Base-by-base conservation (phyloP, 495 filamentous ascomycete species). In the Xylaria scruposa region DNA sequence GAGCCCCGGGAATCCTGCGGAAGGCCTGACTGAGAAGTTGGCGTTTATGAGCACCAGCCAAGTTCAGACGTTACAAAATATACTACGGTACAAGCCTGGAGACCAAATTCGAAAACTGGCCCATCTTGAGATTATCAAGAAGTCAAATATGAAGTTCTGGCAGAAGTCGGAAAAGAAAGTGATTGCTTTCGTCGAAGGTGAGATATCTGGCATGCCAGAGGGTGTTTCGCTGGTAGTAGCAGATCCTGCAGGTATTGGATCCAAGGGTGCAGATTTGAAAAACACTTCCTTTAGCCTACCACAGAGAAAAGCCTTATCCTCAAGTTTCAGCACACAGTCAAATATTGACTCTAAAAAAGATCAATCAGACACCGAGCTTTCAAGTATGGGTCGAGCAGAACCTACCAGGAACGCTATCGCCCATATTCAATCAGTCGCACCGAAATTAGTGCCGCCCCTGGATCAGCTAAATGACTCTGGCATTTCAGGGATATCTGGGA, bases 141-240 rank as follows among this genome's bases (percentile, higher is more conserved):
- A 59, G 9, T 33, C 26, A 8, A 59, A 21, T 36, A 59, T 15
- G 24, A 59, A 36, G 26, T 59, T 59, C 36, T 59, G 54, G 54
- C 54, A 31, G 12, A 59, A 36, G 54, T 15, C 54, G 29, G 3
- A 21, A 19, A 29, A 36, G 17, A 26, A 33, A 36, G 15, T 31
- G 26, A 36, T 59, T 33, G 54, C 54, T 17, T 59, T 59, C 19
- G 31, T 59, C 3, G 54, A 59, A 59, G 54, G 54, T 13, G 54
- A 59, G 12, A 59, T n/a, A 3, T 29, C 54, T 4, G 15, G 8
- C 17, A 59, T 59, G 54, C 54, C 54, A n/a, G 46, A 49, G 17
- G 46, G 46, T 15, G 19, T 49, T 17, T n/a, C 46, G 17, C 46
- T 49, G 15, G 17, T n/a, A 49, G 17, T n/a, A n/a, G 19, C 15